Base-by-base conservation (phyloP, 345 rosid species). In the Linum trigynum region DNA sequence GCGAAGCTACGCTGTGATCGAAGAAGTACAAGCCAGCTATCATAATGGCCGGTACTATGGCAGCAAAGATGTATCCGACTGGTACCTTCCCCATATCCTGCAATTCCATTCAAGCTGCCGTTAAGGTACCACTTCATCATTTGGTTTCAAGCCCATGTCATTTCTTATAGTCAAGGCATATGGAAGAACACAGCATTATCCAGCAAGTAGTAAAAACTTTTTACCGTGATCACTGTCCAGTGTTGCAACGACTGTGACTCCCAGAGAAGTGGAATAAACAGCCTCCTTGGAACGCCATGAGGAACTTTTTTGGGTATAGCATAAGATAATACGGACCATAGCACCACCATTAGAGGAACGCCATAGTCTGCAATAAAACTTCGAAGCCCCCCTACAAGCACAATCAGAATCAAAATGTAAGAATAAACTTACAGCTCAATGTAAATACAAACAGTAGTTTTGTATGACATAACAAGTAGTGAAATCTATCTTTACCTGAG, bases 31-130 rank as follows among this genome's bases (percentile, higher is more conserved):
- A 79, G 36, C 95, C 98, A 0, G 95, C 95, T 38, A 91, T 80
- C 98, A 89, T 91, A 74, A 84, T 57, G 55, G 82, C 95, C n/a
- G 98, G 96, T 69, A 88, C 72, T 45, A 85, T 43, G 62, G 92
- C 92, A 32, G 84, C 84, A 65, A 89, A 80, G 57, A 91, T 86
- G 77, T 88, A 86, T 68, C 39, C 51, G n/a, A 76, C 61, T 8
- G 98, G 90, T 36, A 91, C 90, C 69, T 77, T 88, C 57, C 74
- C 73, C 96, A 86, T 91, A 65, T 89, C 96, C 98, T 91, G 88
- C 63, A 76, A 6, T 23, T 23, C 32, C 32, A 23, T 23, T 23
- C 32, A 23, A 23, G 32, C 0, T 23, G 32, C 1, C 32, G 32
- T 23, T 23, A 55, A 16, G 41, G 59, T 5, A 51, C 10, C 11